phyloP scores from a whole-genome alignment of 306 rosid genomes.

The Dalbergia cochinchinensis region DNA sequence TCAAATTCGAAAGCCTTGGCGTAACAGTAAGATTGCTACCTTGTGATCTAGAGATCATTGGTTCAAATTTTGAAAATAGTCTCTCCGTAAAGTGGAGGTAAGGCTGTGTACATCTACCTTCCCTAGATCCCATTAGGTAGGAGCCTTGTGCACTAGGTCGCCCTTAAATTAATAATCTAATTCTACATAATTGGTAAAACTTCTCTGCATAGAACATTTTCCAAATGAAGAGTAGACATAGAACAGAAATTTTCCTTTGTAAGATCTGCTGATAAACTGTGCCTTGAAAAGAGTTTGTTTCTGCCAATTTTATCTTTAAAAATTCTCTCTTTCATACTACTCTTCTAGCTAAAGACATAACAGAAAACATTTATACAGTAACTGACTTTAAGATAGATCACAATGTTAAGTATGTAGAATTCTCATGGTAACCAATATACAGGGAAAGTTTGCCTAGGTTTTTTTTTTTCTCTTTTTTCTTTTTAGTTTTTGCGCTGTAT shows the following conservation, averaged over 20 bases:
- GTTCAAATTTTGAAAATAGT: too few relatives aligned
- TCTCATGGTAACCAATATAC: conserved; percentile 7
- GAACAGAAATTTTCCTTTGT: not conserved
- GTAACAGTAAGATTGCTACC: too few relatives aligned
- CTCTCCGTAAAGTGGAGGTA: too few relatives aligned
- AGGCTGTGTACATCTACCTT: too few relatives aligned
- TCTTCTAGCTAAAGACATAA: conserved; percentile 7
- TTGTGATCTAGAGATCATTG: too few relatives aligned
- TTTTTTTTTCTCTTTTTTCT: not conserved
- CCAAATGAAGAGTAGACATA: not conserved
- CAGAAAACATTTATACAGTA: not conserved
- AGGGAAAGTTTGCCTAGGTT: not conserved
- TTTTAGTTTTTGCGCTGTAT: not conserved
- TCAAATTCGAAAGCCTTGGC: not conserved
- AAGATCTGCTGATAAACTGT: conserved; percentile 2
- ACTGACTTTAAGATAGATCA: not conserved
- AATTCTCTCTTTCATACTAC: not conserved
- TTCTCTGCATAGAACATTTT: not conserved
- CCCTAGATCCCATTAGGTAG: too few relatives aligned
- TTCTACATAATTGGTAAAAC: conserved; percentile 13
- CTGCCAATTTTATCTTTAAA: not conserved
- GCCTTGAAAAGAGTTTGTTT: not conserved
- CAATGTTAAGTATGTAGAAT: not conserved
- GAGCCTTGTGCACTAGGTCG: too few relatives aligned
- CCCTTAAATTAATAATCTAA: not conserved